Evolutionary conservation across 2,329 filamentous ascomycete genomes (phyloP), one percentile per base, ranked within the genome.

Genomic region (Clonostachys chloroleuca): DNA sequence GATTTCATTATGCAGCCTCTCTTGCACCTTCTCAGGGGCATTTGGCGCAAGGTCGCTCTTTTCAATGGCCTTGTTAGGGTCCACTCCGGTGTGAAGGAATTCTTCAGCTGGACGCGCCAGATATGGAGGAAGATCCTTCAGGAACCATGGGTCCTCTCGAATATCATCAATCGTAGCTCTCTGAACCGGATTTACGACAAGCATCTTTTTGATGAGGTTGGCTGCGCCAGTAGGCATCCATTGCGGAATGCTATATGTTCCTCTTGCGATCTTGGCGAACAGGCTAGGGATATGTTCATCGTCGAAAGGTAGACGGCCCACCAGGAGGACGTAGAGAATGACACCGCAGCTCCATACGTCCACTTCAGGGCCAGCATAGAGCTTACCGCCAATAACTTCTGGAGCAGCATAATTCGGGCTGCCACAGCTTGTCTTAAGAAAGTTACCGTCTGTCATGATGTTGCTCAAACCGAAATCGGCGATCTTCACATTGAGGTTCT

Each of bases 381-480:
- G 77, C 75, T 97, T 99, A 20, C 94, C 94, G 47, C 92, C 94
- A 61, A 99, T 97, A 51, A 99, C 94, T 66, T 99, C 94, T 7
- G 94, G 94, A 1, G 94, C 94, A 12, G 94, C 94, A 66, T 99
- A 99, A 68, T 99, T 99, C 40, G 94, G 94, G 62, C 92, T 97
- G 46, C 94, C 94, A 60, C 94, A 99, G 64, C 92, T 97, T 2
- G 94, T 99, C 73, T 96, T 97, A 59, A 99, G 81, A 64, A 99
- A 99, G 65, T 99, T 99, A 24, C 94, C 94, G 64, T 99, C 94
- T 0, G 94, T 97, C 94, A 99, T 99, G 70, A 99, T 99, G 65
- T 99, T 99, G 74, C 92, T 97, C 48, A 99, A 77, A 49, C 94
- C 94, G 57, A 99, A 99, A 69, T 99, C 94, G 59, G 94, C 94